Evolutionary conservation across 805 yeast species (phyloP).

Genomic region (Hanseniaspora valbyensis): DNA sequence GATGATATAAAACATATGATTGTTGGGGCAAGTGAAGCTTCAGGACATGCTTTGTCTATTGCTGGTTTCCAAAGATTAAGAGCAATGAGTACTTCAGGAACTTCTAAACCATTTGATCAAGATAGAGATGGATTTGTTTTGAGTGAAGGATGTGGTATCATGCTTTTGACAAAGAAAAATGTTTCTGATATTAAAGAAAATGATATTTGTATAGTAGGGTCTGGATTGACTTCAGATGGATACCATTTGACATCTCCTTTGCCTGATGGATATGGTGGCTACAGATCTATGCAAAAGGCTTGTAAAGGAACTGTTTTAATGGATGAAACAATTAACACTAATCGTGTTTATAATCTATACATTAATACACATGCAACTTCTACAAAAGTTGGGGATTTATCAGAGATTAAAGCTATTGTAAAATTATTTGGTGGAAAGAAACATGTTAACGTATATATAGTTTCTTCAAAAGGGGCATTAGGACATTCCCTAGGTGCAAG

Average conservation of each 20-base stretch:
- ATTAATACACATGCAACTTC: slow-evolving; percentile 97
- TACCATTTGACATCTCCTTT: slow-evolving; percentile 87
- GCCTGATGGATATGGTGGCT: slow-evolving; percentile 74
- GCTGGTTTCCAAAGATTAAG: slow-evolving; percentile 89
- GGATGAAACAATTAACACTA: slow-evolving; percentile 34
- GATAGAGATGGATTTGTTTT: slow-evolving; percentile 77
- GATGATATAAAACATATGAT: slow-evolving; percentile 79
- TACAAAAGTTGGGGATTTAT: slow-evolving; percentile 76
- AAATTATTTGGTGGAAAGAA: slow-evolving; percentile 32
- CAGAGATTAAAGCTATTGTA: slow-evolving; percentile 69
- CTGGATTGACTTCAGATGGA: slow-evolving; percentile 88
- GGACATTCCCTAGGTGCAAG: slow-evolving; percentile 96
- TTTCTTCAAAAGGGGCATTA: slow-evolving; percentile 82
- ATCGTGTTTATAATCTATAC: slow-evolving; percentile 6
- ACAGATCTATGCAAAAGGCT: slow-evolving; percentile 71
- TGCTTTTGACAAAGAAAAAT: slow-evolving; percentile 54
- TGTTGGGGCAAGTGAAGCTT: slow-evolving; percentile 90
- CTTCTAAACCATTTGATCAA: slow-evolving; percentile 81
- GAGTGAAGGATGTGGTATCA: slow-evolving; percentile 83
- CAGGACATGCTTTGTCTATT: slow-evolving; percentile 73
- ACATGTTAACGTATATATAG: slow-evolving; percentile 38
- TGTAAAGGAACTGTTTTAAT: not conserved
- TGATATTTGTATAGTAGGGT: slow-evolving; percentile 64
- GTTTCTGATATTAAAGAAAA: not conserved
- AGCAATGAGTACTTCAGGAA: slow-evolving; percentile 53